phyloP scores from a whole-genome alignment of 2,329 filamentous ascomycete genomes.

The Xylaria sp. region DNA sequence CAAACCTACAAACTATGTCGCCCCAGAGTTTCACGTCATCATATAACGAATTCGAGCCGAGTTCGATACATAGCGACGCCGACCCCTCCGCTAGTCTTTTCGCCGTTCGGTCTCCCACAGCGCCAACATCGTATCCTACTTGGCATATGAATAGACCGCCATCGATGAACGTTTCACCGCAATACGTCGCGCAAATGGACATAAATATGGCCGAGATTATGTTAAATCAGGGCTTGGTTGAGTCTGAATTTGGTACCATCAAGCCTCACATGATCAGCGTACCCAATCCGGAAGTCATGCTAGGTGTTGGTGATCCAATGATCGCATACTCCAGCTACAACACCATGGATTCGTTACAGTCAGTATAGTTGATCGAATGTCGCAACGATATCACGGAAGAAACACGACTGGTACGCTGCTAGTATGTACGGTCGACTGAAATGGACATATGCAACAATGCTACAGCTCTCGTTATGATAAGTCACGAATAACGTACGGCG shows the following conservation, averaged over 20 bases:
- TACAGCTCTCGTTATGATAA: slow-evolving; percentile 2
- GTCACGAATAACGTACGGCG: slow-evolving; percentile 23
- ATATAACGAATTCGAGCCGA: slow-evolving; percentile 51
- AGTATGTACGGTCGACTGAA: background rate
- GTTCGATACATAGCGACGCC: slow-evolving; percentile 36
- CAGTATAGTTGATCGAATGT: slow-evolving; percentile 18
- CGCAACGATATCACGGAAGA: background rate
- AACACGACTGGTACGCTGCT: background rate
- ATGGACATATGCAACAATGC: slow-evolving; percentile 1
- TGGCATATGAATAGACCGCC: slow-evolving; percentile 45
- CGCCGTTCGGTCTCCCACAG: slow-evolving; percentile 40
- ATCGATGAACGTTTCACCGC: slow-evolving; percentile 46
- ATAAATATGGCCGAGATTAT: slow-evolving; percentile 52
- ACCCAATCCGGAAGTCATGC: slow-evolving; percentile 60
- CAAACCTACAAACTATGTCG: slow-evolving; percentile 56
- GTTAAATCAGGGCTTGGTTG: slow-evolving; percentile 57
- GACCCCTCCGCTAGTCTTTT: slow-evolving; percentile 38
- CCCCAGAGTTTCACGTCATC: slow-evolving; percentile 56
- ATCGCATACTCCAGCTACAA: slow-evolving; percentile 59
- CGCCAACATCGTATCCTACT: slow-evolving; percentile 39
- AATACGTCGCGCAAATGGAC: slow-evolving; percentile 50
- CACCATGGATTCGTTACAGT: slow-evolving; percentile 47
- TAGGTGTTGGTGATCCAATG: slow-evolving; percentile 64
- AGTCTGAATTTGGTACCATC: slow-evolving; percentile 59
- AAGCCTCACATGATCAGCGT: slow-evolving; percentile 62